Base-by-base conservation (phyloP, 441 rosid genomes). In the Arabidopsis lyrata region DNA sequence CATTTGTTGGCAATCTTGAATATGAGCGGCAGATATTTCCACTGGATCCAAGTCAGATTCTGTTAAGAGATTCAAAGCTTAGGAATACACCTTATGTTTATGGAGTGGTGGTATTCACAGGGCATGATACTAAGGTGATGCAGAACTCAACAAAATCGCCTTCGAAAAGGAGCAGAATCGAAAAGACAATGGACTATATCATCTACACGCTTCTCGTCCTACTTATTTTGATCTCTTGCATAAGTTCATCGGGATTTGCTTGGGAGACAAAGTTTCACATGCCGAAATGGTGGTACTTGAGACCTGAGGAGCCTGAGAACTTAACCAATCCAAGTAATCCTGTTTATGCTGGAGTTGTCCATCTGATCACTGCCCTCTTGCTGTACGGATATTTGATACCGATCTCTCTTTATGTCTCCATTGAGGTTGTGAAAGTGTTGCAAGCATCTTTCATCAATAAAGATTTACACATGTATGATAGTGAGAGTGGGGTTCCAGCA, bases 71-170 rank as follows among this genome's bases (percentile, higher is more conserved):
- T 77, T 95, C 99, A 39, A 95, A 95, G 83, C 96, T 95, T 54
- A 84, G 98, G 82, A 95, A 95, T 68, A 92, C 99, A 29, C 63
- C 94, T 78, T 87, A 81, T 73, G 81, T 95, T 27, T 95, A 90
- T 47, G 99, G 99, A 60, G 85, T 87, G 59, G 99, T 88, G 64
- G 71, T 95, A 62, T 92, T 95, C 81, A 87, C 97, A 16, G 99
- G 99, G 74, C 92, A 88, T 77, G 99, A 92, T 68, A 95, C 93
- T 79, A 95, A 95, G 71, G 99, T 95, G 47, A 92, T 95, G 99
- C 97, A 90, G 83, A 95, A 95, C 80, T 84, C 99, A 18, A 95
- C 97, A 0, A 80, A 82, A 70, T 92, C 97, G 20, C 99, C 99
- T 75, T 92, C 97, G 0, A 94, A 94, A 73, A 86, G 98, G 75